Evolutionary conservation across 495 filamentous ascomycete species (phyloP).

Genomic region (Penicillium mononematosum): DNA sequence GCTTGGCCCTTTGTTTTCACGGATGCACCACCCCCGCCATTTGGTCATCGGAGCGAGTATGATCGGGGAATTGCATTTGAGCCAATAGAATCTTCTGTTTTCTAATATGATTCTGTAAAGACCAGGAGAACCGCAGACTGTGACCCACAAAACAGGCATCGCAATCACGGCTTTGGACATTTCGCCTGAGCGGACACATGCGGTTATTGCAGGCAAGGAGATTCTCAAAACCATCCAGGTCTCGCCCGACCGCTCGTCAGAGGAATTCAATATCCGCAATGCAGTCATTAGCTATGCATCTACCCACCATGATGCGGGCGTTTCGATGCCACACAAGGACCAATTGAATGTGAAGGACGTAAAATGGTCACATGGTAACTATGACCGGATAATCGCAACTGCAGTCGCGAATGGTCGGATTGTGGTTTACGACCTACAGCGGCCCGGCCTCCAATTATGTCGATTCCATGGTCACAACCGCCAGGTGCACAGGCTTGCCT

Average conservation of each 20-base stretch:
- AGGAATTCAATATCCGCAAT: constrained; percentile 77
- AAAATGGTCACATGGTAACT: constrained; percentile 73
- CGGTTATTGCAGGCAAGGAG: constrained; percentile 77
- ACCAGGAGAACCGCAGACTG: constrained; percentile 68
- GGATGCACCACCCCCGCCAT: constrained; percentile 8
- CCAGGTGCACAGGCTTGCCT: constrained; percentile 87
- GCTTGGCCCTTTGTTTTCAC: not conserved
- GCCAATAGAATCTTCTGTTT: constrained; percentile 10
- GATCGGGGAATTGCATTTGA: constrained; percentile 9
- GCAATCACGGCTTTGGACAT: constrained; percentile 75
- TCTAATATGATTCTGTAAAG: constrained; percentile 36
- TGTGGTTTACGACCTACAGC: constrained; percentile 79
- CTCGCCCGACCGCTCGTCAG: constrained; percentile 64
- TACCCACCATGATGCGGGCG: constrained; percentile 53
- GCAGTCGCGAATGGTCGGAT: constrained; percentile 85
- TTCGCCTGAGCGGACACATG: constrained; percentile 71
- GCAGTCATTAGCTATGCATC: constrained; percentile 69
- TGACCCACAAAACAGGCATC: constrained; percentile 67
- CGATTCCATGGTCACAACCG: constrained; percentile 83
- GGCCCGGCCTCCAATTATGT: constrained; percentile 68
- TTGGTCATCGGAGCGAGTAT: constrained; percentile 11
- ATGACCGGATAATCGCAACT: constrained; percentile 70
- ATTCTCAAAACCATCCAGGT: constrained; percentile 81
- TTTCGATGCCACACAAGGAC: constrained; percentile 60
- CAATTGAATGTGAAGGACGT: constrained; percentile 80